Conservation (phyloP, 306 rosid genomes). For the Quercus aquifolioides region DNA sequence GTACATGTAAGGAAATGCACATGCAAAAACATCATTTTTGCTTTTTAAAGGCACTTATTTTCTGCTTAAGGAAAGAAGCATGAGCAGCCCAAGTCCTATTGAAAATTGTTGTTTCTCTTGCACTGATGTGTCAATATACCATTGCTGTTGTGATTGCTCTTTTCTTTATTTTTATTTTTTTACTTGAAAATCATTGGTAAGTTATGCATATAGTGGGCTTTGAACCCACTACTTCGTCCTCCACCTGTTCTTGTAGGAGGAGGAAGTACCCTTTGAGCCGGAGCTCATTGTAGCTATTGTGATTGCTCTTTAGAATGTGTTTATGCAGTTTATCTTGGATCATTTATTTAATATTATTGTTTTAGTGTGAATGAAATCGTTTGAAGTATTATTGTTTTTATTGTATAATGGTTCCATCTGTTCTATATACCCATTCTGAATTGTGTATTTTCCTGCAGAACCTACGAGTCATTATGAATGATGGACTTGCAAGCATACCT, state of each 20-base stretch:
- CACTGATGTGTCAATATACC: slow-evolving; percentile 6
- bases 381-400: neutral
- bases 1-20: neutral
- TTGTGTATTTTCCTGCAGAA: slow-evolving; percentile 40
- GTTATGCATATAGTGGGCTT: no score
- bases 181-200: no score
- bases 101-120: neutral
- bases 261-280: no score
- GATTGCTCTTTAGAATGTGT: neutral
- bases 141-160: neutral
- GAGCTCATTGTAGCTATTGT: neutral
- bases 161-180: no score
- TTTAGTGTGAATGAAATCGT: neutral
- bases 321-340: neutral
- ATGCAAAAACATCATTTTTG: neutral
- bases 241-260: no score
- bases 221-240: no score
- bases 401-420: neutral
- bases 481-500: slow-evolving; percentile 87
- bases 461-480: slow-evolving; percentile 84
- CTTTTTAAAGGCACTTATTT: neutral
- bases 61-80: neutral
- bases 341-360: neutral
- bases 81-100: neutral
- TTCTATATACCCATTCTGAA: neutral